Conservation (phyloP, 176 grass and related monocot species). For the Bromus sterilis region DNA sequence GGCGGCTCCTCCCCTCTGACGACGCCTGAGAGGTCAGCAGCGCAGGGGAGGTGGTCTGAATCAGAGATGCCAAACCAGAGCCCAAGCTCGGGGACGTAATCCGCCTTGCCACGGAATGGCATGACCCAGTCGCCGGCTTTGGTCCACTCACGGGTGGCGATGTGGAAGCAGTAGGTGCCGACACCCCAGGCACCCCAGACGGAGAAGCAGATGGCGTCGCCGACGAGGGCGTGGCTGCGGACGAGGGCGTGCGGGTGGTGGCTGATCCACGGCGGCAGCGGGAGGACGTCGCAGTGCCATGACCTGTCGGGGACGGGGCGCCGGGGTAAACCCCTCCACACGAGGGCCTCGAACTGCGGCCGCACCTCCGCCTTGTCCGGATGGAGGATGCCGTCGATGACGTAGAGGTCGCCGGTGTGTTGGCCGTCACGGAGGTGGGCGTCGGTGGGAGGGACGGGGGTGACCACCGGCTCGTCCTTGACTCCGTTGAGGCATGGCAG, state of each 20-base stretch:
- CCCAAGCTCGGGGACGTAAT: background rate
- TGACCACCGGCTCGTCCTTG: background rate
- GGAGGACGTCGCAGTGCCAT: background rate
- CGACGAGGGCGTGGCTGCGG: too few species aligned
- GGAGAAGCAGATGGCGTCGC: too few species aligned
- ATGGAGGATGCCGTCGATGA: background rate
- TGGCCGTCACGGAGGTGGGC: too few species aligned
- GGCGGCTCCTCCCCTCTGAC: background rate
- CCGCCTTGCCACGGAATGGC: background rate
- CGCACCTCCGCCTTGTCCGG: background rate
- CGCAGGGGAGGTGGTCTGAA: background rate
- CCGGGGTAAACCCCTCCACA: background rate
- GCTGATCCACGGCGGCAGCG: background rate
- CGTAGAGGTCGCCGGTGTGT: background rate
- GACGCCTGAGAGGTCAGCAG: background rate
- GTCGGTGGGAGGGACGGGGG: too few species aligned
- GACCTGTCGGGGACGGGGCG: too few species aligned
- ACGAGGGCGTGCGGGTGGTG: background rate
- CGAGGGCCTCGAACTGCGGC: background rate
- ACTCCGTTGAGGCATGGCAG: background rate
- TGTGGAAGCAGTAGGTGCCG: too few species aligned
- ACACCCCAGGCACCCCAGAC: background rate
- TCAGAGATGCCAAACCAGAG: background rate
- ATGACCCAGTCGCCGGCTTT: background rate
- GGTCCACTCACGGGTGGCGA: background rate